phyloP scores from a whole-genome alignment of 106 monocot genomes.

The Dioscorea dumetorum region DNA sequence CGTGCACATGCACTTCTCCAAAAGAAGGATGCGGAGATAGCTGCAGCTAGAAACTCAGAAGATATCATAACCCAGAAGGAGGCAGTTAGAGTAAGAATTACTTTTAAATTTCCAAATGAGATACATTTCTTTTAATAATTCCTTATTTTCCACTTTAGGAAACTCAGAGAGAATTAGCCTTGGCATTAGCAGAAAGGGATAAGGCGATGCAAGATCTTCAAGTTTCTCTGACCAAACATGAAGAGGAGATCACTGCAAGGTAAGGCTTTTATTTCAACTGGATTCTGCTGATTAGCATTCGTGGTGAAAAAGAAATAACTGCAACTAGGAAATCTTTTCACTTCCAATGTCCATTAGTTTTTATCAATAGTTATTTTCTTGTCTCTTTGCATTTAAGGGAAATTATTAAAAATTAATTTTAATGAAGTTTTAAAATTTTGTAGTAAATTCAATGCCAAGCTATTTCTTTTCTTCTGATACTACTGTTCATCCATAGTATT shows the following conservation, averaged over 20 bases:
- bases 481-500: no score
- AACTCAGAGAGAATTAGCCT: conserved; percentile 63
- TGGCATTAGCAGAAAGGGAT: conserved; percentile 63
- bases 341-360: no score
- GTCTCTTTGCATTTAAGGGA: no score
- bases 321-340: no score
- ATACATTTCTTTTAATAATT: no score
- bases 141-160: conserved; percentile 38
- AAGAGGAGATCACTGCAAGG: conserved; percentile 70
- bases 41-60: conserved; percentile 61
- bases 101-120: no score
- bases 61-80: conserved; percentile 60
- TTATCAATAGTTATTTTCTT: no score
- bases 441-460: no score
- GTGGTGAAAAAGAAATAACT: no score
- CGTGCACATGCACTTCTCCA: conserved; percentile 92
- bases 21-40: conserved; percentile 82
- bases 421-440: no score
- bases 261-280: conserved; percentile 7
- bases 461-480: no score
- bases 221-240: conserved; percentile 46
- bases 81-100: conserved; percentile 51
- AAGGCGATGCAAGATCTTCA: conserved; percentile 78
- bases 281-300: not conserved
- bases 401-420: no score